phyloP scores from a whole-genome alignment of 345 rosid genomes.

The Eucalyptus marginata region DNA sequence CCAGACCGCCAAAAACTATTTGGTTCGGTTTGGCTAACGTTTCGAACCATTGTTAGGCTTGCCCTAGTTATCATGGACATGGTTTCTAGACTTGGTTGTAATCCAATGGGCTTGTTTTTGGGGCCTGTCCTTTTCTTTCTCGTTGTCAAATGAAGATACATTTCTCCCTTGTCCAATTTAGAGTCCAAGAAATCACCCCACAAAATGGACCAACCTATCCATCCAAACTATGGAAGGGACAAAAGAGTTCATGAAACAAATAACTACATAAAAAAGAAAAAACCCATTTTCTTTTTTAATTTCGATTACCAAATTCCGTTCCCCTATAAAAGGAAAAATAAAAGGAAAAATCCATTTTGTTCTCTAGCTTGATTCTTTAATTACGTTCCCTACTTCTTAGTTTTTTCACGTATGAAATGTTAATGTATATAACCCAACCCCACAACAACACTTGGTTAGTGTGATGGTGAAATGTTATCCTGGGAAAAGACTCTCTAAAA shows the following conservation, averaged over 20 bases:
- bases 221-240: neutral
- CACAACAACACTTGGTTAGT: too few relatives aligned
- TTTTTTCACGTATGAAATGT: neutral
- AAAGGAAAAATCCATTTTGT: neutral
- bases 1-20: neutral
- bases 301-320: neutral
- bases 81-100: neutral
- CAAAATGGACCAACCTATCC: neutral
- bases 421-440: too few relatives aligned
- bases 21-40: neutral
- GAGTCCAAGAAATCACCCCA: neutral
- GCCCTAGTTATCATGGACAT: neutral
- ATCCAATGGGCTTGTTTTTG: neutral
- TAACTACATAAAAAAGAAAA: neutral
- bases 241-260: neutral
- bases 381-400: neutral
- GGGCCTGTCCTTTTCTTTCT: neutral
- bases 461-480: too few relatives aligned
- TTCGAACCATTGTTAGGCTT: neutral
- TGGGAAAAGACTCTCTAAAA: too few relatives aligned
- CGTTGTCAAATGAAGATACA: neutral
- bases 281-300: neutral
- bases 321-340: neutral
- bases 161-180: neutral
- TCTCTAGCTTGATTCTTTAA: neutral